phyloP scores from a whole-genome alignment of 345 rosid species.

The Syzygium aromaticum region DNA sequence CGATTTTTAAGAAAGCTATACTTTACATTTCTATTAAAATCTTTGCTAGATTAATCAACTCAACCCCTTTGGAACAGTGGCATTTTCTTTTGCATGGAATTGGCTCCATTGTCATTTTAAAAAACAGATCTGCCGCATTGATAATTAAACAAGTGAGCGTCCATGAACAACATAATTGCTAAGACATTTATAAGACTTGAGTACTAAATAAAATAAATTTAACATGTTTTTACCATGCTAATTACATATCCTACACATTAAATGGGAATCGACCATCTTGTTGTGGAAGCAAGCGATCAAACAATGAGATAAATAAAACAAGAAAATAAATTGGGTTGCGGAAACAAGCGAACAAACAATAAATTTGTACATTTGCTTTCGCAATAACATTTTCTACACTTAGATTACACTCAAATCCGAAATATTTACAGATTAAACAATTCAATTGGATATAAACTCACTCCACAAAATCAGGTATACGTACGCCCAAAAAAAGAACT shows the following conservation, averaged over 20 bases:
- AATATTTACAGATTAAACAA: too few species aligned
- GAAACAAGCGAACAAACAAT: too few species aligned
- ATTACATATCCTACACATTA: neutral
- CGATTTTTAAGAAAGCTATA: neutral
- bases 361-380: too few species aligned
- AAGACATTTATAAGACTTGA: neutral
- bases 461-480: too few species aligned
- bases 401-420: too few species aligned
- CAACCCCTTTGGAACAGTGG: neutral
- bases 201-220: neutral
- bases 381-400: too few species aligned
- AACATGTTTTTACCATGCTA: neutral
- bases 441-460: too few species aligned
- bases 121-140: neutral
- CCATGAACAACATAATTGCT: neutral
- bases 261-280: neutral
- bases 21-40: neutral
- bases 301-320: too few species aligned
- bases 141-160: neutral
- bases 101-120: neutral
- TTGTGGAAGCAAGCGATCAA: too few species aligned
- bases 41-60: neutral
- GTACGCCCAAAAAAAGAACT: too few species aligned
- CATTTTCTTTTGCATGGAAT: neutral
- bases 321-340: too few species aligned